Evolutionary conservation across 192 early-diverging fungal genomes (phyloP).

Genomic region (Rhizophagus clarus): DNA sequence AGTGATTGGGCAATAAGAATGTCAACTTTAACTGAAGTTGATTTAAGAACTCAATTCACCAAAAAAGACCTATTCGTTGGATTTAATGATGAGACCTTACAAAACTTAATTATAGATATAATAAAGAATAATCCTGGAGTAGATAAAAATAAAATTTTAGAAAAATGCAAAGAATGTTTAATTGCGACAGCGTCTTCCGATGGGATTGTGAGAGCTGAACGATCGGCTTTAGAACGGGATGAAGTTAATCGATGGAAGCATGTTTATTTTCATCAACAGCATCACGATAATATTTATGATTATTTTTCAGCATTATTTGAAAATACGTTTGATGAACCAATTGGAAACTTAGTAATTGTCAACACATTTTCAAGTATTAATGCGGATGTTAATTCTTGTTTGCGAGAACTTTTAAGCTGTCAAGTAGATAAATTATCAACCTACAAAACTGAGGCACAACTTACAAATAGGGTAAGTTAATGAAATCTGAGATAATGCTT

Average conservation of each 20-base stretch:
- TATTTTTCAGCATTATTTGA: no score
- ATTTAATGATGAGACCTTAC: conserved; percentile 14
- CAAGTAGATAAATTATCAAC: conserved; percentile 27
- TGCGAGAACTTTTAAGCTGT: conserved; percentile 5
- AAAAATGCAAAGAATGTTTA: conserved; percentile 25
- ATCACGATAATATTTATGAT: no score
- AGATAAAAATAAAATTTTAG: not conserved
- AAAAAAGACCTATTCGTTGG: conserved; percentile 30
- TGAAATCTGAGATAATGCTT: no score
- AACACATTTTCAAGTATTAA: conserved; percentile 33
- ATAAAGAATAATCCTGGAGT: not conserved
- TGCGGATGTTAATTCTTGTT: conserved; percentile 19
- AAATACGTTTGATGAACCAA: no score
- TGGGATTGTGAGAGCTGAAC: conserved; percentile 19
- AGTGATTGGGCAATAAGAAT: conserved; percentile 27
- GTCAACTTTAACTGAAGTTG: not conserved
- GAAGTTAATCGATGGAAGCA: conserved; percentile 14
- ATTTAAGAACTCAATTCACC: not conserved
- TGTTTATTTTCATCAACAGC: conserved; percentile 6
- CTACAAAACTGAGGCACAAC: no score
- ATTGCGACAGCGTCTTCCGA: conserved; percentile 28
- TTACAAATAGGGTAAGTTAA: conserved; percentile 1
- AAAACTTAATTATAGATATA: conserved; percentile 8
- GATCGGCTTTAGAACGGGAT: not conserved
- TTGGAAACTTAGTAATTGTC: conserved; percentile 15